phyloP scores from a whole-genome alignment of 2,329 filamentous ascomycete species.

The Penicillium carneum region DNA sequence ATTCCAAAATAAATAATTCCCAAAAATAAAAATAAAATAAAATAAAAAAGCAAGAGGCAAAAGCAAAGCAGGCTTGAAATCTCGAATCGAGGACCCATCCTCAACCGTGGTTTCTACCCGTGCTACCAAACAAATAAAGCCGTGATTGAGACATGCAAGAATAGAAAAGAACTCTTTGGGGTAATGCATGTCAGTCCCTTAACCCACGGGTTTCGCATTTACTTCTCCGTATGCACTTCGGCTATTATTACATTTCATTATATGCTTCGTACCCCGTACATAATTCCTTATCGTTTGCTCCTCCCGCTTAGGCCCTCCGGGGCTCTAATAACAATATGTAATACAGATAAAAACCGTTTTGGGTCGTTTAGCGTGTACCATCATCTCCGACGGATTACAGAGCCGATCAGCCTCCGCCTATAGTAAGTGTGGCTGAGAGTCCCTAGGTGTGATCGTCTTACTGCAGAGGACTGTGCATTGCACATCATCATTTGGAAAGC shows the following conservation, averaged over 20 bases:
- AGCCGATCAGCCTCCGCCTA: conserved; percentile 24
- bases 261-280: not conserved
- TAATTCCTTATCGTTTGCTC: not conserved
- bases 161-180: conserved; percentile 2
- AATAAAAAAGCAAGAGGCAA: conserved; percentile 14
- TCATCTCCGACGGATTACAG: conserved; percentile 24
- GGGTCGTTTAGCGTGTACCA: not conserved
- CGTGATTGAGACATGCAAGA: conserved; percentile 11
- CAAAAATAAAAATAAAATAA: not conserved
- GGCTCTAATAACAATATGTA: not conserved
- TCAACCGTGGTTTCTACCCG: conserved; percentile 32
- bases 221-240: not conserved
- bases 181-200: conserved; percentile 6
- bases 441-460: conserved; percentile 13
- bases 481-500: conserved; percentile 26
- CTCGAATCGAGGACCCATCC: conserved; percentile 26
- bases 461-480: conserved; percentile 27
- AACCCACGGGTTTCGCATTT: conserved; percentile 12
- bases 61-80: not conserved
- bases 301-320: not conserved
- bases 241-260: not conserved
- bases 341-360: conserved; percentile 14
- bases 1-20: not conserved
- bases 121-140: conserved; percentile 6
- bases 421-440: conserved; percentile 18